phyloP scores from a whole-genome alignment of 1,284 basidiomycete species.

The Cryptococcus hybrid region DNA sequence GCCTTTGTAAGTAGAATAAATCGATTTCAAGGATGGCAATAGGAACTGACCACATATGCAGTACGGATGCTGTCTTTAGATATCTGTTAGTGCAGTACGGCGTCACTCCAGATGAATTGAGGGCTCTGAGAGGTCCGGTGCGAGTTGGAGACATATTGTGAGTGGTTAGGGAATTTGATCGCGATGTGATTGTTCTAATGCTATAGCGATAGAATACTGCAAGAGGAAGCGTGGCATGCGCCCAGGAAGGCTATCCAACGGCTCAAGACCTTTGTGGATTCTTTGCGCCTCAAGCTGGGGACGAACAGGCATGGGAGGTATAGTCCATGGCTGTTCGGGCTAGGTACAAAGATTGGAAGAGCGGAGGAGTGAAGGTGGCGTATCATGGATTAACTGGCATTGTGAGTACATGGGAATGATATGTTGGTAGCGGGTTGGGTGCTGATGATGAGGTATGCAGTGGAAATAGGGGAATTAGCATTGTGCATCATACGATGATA shows the following conservation, averaged over 20 bases:
- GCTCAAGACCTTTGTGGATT: constrained; percentile 6
- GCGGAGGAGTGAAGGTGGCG: constrained; percentile 17
- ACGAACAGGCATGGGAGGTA: not conserved
- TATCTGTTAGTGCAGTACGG: constrained; percentile 39
- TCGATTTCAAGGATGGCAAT: not conserved
- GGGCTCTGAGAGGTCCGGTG: constrained; percentile 19
- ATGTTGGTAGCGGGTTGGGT: too few species aligned
- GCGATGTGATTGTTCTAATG: not conserved
- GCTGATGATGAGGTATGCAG: not conserved
- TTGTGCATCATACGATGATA: too few species aligned
- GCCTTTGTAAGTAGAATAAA: constrained; percentile 17
- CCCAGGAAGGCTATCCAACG: constrained; percentile 12
- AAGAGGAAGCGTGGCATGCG: constrained; percentile 21
- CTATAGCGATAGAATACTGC: constrained; percentile 15
- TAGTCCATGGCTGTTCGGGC: constrained; percentile 16
- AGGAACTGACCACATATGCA: constrained; percentile 1
- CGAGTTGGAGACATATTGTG: constrained; percentile 40
- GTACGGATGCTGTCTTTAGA: constrained; percentile 32
- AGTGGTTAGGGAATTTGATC: too few species aligned
- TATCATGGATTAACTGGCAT: constrained; percentile 20
- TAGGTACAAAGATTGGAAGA: constrained; percentile 16
- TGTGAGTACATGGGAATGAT: constrained; percentile 15
- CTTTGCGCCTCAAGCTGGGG: constrained; percentile 1
- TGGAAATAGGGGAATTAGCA: not conserved
- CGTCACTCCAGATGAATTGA: constrained; percentile 28